Percentiles rank a stretch among this genome's conserved stretches.
Evolutionary conservation across 2,329 filamentous ascomycete genomes (phyloP).

Genomic region (Pseudohalonectria lignicola): DNA sequence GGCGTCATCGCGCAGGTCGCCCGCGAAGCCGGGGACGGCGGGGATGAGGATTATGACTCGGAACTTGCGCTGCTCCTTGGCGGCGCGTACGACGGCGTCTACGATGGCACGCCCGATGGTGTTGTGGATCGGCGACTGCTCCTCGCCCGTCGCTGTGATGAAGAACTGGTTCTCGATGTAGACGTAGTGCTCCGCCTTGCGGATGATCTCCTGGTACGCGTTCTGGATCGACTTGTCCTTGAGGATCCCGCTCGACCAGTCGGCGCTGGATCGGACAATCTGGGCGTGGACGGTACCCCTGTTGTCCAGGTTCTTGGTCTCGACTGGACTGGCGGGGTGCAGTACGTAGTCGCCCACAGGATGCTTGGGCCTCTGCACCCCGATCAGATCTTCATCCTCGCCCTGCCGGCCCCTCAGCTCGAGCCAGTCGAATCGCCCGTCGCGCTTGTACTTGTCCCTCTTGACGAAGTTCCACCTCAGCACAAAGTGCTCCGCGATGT

Average conservation of each 20-base stretch:
- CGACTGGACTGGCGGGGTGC: conserved; percentile 64
- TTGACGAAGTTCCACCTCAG: conserved; percentile 96
- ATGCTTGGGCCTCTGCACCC: conserved; percentile 79
- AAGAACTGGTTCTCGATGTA: conserved; percentile 99
- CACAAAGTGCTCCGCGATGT: conserved; percentile 92
- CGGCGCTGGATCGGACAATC: conserved; percentile 76
- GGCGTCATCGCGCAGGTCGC: conserved; percentile 73
- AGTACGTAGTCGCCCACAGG: conserved; percentile 80
- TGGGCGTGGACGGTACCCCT: conserved; percentile 73
- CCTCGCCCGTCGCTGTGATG: conserved; percentile 84
- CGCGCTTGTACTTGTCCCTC: conserved; percentile 94
- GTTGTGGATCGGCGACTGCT: conserved; percentile 80
- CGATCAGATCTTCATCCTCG: conserved; percentile 74
- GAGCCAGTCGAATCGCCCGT: conserved; percentile 75
- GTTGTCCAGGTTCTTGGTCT: conserved; percentile 49
- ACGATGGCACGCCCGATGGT: conserved; percentile 82
- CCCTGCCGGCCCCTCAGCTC: conserved; percentile 64
- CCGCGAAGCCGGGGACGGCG: conserved; percentile 86
- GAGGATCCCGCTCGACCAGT: conserved; percentile 90
- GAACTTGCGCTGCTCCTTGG: conserved; percentile 78
- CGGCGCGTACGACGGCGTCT: conserved; percentile 73
- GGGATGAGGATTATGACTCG: conserved; percentile 84
- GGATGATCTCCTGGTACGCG: conserved; percentile 75
- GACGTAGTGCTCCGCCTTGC: conserved; percentile 80
- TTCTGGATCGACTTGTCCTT: conserved; percentile 80